Base-by-base conservation (phyloP, 2,329 filamentous ascomycete species). In the Leptodontidium sp. region DNA sequence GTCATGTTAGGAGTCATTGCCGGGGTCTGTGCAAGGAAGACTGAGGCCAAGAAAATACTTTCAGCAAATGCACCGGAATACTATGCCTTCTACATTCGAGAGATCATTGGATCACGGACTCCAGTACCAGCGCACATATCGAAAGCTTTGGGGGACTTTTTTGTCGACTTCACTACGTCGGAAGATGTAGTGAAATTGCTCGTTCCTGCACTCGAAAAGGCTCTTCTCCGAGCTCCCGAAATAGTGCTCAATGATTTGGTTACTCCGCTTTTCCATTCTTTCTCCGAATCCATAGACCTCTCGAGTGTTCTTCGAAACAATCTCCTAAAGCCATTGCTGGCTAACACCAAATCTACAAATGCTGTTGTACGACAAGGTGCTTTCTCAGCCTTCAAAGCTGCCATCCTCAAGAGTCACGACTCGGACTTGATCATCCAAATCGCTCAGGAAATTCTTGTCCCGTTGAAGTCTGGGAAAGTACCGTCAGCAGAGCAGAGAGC, bases 321-420 rank as follows among this genome's bases (percentile, higher is more conserved):
- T 70, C 84, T 99, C 45, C 80, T 97, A 47, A 98, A 97, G 79
- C 93, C 94, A 6, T 83, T 99, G 14, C 81, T 98, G n/a, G 90
- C 93, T 50, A 97, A 94, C 77, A 85, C 94, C 79, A 98, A 97
- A 80, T 98, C 96, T 1, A 94, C 92, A 76, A 98, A 97, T 78
- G 83, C 88, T 15, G 81, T 81, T 2, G 93, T 98, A 70, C 90
- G 95, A 66, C 87, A 87, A 70, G 94, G 93, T 29, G 92, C 93
- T 9, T 81, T 94, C 26, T 84, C 86, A 49, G 91, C 91, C 8
- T 97, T 98, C 78, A 85, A 86, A 72, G 86, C 87, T 11, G 83
- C 94, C n/a, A 87, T 93, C 38, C 79, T 82, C 52, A 86, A 87
- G 73, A 92, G 88, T 73, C 78, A 82, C 59, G 86, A 93, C 71